Percentiles rank a stretch among this genome's conserved stretches.
These are phyloP conservation scores for Lentinula guzmanii DNA, from an alignment of 768 basidiomycete species.

Conservation along the genomic window DNA sequence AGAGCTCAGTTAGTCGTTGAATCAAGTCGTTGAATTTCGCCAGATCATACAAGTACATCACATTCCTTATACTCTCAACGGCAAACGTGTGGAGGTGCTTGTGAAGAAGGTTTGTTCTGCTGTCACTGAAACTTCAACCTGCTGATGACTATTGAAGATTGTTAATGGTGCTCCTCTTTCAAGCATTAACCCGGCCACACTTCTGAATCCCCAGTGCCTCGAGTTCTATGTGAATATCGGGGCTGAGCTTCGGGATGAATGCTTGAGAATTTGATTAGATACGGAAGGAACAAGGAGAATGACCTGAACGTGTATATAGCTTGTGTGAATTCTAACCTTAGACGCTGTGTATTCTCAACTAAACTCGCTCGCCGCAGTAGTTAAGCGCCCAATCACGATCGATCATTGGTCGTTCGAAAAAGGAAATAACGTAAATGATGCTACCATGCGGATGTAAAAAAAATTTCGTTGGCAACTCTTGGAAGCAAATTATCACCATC, in stretches of 20 bases:
- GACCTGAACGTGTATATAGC: neutral
- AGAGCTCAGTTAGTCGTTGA: conserved; percentile 7
- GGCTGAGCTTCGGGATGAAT: conserved; percentile 11
- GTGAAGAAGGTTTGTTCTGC: conserved; percentile 57
- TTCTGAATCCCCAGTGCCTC: conserved; percentile 71
- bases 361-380: too few relatives aligned
- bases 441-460: neutral
- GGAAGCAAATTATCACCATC: neutral
- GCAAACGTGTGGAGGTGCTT: conserved; percentile 75
- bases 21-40: neutral
- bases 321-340: too few relatives aligned
- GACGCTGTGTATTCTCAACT: too few relatives aligned
- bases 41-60: conserved; percentile 68
- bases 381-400: neutral
- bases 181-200: conserved; percentile 64
- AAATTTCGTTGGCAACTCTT: neutral
- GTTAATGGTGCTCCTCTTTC: conserved; percentile 71
- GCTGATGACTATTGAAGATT: conserved; percentile 38
- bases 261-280: neutral
- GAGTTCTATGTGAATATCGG: conserved; percentile 55
- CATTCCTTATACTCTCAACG: conserved; percentile 76
- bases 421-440: neutral
- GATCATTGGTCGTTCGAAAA: neutral
- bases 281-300: neutral
- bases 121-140: conserved; percentile 12